Evolutionary conservation across 75 land plant genomes (phyloP), one percentile per base, ranked within the genome.

Genomic region (Pinus albicaulis): DNA sequence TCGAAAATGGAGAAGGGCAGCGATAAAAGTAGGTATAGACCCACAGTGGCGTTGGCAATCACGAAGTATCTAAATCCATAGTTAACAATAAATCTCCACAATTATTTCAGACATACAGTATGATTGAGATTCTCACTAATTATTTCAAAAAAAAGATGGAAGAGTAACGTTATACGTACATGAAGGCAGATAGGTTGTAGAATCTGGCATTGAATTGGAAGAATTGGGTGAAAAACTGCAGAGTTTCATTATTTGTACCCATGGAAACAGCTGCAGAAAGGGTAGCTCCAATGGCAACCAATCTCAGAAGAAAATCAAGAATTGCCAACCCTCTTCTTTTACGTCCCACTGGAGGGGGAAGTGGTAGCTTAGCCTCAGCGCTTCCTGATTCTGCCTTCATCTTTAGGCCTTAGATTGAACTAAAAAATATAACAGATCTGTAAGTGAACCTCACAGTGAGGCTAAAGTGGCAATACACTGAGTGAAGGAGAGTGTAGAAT

Each of bases 191-290:
- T 5, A 89, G 72, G 72, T 89, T 86, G 61, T 80, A 75, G 66
- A 81, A 86, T 25, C 74, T 75, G 56, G 91, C 88, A 56, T 82
- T 74, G 62, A 89, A 89, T 76, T 82, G 91, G 80, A 86, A 89
- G 80, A 76, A 79, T 71, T 81, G 83, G 48, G 91, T 89, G 88
- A 86, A 83, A 76, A 86, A 86, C 6, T 86, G 86, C 16, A 89
- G 86, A 14, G 88, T 83, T 73, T 89, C 83, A 41, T 84, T 79
- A 55, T 83, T 65, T 0, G 88, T 89, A 23, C 82, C 91, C 86
- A 84, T 86, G 52, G 81, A 34, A 23, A 82, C 57, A 12, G 84
- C 69, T 6, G 88, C 88, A 13, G 82, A 80, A 10, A 89, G 68
- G 7, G 84, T 69, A 2, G 85, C 63, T 12, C 60, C 81, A 24